phyloP scores from a whole-genome alignment of 169 alveolate species.

The Fabrea salina region DNA sequence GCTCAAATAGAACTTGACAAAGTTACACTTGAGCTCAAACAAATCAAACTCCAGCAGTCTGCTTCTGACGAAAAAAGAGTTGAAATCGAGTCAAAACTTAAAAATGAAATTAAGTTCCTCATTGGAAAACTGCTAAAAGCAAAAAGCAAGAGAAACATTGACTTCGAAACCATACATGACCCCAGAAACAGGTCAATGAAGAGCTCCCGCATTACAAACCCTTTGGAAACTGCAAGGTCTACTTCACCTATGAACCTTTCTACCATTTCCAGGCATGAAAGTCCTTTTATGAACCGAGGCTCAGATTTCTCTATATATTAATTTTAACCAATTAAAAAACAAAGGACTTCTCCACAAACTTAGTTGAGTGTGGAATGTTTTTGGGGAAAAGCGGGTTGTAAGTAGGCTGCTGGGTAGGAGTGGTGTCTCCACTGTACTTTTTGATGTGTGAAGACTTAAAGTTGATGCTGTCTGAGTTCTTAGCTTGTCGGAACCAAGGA shows the following conservation, averaged over 20 bases:
- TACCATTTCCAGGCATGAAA: too few species aligned
- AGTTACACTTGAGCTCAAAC: neutral
- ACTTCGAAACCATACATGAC: too few species aligned
- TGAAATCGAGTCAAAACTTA: neutral
- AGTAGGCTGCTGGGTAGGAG: neutral
- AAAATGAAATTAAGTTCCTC: constrained; percentile 12
- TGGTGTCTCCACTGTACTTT: neutral
- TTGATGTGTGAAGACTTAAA: neutral
- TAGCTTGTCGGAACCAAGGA: constrained; percentile 58
- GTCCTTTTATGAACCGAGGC: too few species aligned
- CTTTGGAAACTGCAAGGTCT: too few species aligned
- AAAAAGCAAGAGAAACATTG: too few species aligned
- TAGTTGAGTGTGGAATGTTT: neutral
- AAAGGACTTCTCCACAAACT: neutral
- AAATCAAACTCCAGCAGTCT: neutral
- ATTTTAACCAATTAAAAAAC: neutral
- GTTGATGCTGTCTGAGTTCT: neutral
- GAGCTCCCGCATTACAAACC: too few species aligned
- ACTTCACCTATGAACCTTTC: too few species aligned
- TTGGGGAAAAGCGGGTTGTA: neutral
- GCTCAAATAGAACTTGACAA: neutral
- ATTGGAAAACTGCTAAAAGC: constrained; percentile 22
- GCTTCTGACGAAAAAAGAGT: neutral
- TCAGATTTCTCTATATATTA: too few species aligned
- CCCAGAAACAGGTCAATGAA: too few species aligned